A percentile compares a stretch with the other conserved stretches of the same genome.
Evolutionary conservation across 1,284 basidiomycete species (phyloP).

Genomic region (Coniferiporia sulphurascens): DNA sequence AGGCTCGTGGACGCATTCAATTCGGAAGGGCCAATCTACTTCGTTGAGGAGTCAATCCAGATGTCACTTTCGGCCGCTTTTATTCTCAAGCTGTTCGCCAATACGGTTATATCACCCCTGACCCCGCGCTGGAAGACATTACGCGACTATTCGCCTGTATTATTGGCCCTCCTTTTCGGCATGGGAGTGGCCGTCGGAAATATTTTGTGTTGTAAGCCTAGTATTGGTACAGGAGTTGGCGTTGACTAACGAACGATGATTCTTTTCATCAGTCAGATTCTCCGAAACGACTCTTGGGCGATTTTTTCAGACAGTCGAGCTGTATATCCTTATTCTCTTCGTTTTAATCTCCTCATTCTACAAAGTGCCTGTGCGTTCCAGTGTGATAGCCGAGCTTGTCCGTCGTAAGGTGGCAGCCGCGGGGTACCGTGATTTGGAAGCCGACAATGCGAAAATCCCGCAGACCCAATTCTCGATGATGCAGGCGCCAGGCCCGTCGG

Average conservation of each 20-base stretch:
- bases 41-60: slow-evolving; percentile 52
- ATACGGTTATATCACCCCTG: slow-evolving; percentile 43
- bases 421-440: slow-evolving; percentile 8
- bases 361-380: slow-evolving; percentile 23
- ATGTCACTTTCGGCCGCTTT: slow-evolving; percentile 54
- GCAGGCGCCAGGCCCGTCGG: slow-evolving; percentile 5
- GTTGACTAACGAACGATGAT: slow-evolving; percentile 11
- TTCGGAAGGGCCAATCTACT: slow-evolving; percentile 48
- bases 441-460: neutral
- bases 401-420: slow-evolving; percentile 19
- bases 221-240: neutral
- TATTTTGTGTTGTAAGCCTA: slow-evolving; percentile 45
- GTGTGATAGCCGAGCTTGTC: slow-evolving; percentile 22
- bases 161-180: slow-evolving; percentile 49
- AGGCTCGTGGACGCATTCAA: slow-evolving; percentile 41
- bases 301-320: slow-evolving; percentile 59
- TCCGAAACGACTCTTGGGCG: slow-evolving; percentile 67
- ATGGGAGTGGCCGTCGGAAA: slow-evolving; percentile 52
- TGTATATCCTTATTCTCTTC: slow-evolving; percentile 60
- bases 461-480: slow-evolving; percentile 13
- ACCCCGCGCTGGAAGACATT: slow-evolving; percentile 41
- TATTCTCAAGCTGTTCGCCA: slow-evolving; percentile 58
- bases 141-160: slow-evolving; percentile 44
- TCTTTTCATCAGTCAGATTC: slow-evolving; percentile 49
- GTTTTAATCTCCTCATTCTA: slow-evolving; percentile 50